Evolutionary conservation across 768 basidiomycete species (phyloP), one percentile per base, ranked within the genome.

Genomic region (Obba rivulosa): DNA sequence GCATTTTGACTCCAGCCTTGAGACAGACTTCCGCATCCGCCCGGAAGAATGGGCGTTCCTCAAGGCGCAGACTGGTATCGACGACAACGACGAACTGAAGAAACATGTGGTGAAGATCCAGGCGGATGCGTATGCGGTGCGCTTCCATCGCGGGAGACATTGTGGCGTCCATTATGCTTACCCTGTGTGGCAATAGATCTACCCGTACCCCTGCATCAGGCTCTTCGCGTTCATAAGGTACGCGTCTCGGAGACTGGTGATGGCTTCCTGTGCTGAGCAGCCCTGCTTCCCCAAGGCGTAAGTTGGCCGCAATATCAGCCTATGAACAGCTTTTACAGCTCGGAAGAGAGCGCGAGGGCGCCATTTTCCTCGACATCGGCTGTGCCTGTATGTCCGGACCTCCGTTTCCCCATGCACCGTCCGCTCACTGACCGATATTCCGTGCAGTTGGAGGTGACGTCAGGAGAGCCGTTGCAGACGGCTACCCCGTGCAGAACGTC

Each of bases 301-400:
- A 39, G 21, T 18, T 37, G 8, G 18, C 22, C 34, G 13, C 16
- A 5, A 8, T n/a, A 18, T 59, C 61, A 3, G 53, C 50, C 5
- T 68, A 68, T 49, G 18, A 48, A 3, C 41, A 57, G 5, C 45
- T 72, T 8, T 59, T 75, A 8, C 58, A 61, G 35, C 60, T 76
- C 10, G 72, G 67, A 7, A 61, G 51, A 42, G 66, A 69, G 21
- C 68, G 68, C 23, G 34, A 54, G 3, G 63, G 63, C 1, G 68
- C 68, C 0, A 61, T 77, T 10, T 61, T 75, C 20, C 60, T 77
- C 8, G 76, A 78, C 37, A 58, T 76, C 8, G 76, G 70, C 4
- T 75, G 73, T 50, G 74, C 73, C 52, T 65, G 74, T 76, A 50
- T 49, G 69, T n/a, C n/a, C 43, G 16, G 14, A 16, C 9, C 36